Base-by-base conservation (phyloP, 345 rosid genomes). In the Boechera divaricarpa region DNA sequence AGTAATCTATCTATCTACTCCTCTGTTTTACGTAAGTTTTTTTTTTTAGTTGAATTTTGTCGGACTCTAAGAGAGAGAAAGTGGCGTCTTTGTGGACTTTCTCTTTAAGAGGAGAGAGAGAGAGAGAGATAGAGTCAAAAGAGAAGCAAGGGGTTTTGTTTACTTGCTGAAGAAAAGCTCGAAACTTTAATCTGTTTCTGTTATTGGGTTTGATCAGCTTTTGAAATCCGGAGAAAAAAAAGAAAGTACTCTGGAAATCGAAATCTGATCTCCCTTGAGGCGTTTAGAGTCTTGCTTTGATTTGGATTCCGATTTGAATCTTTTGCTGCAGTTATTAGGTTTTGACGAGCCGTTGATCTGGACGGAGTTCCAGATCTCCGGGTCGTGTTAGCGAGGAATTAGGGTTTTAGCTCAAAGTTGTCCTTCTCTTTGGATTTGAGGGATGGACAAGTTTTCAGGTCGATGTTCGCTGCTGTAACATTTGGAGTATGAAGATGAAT, bases 371-470 rank as follows among this genome's bases (percentile, higher is more conserved):
- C 70, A 44, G 80, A 63, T 62, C 71, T 62, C 33, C 53, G 75
- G 57, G 49, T 77, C 75, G 75, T 69, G 58, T 44, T 3, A 1
- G 48, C 6, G 32, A 38, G 58, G 38, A 38, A 61, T 61, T 77
- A 77, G 80, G 80, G 76, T 47, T 77, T 70, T 63, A 45, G 9
- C 49, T 12, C 55, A 42, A 47, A 24, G 29, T 32, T 36, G 10
- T 8, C n/a, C 1, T 24, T n/a, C 5, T 60, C 10, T 31, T 33
- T 68, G 56, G 54, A 41, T 60, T 76, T 41, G 12, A 42, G 59
- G 74, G 89, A 89, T 90, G 97, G 90, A 84, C 84, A 83, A 82
- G 91, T 81, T 76, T 80, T 60, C 76, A 80, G 87, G 86, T 79
- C 67, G 85, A 84, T 82, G 85, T 77, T 81, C 79, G 78, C 47